Percentiles rank a stretch among this genome's conserved stretches.
Conservation (phyloP, 176 grass and related monocot genomes). For the Puya raimondii region DNA sequence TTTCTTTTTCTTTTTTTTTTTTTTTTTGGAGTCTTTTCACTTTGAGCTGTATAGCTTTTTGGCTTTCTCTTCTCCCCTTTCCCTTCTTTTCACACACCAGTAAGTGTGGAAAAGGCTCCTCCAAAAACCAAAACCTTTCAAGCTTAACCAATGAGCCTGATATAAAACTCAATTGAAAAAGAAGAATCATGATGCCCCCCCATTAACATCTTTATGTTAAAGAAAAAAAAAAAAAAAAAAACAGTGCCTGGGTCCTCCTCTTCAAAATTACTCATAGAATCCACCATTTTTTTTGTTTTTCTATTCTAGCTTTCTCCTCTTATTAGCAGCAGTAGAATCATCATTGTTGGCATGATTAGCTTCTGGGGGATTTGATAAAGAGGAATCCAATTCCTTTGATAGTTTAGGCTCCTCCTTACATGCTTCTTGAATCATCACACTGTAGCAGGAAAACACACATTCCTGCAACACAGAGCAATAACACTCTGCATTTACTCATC, state of each 20-base stretch:
- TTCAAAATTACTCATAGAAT: constrained; percentile 5
- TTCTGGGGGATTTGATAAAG: constrained; percentile 19
- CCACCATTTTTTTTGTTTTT: constrained; percentile 22
- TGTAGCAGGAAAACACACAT: constrained; percentile 93
- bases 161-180: constrained; percentile 30
- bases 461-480: constrained; percentile 48
- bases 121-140: constrained; percentile 51
- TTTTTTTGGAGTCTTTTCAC: not conserved
- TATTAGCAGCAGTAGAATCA: constrained; percentile 35
- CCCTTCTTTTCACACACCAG: constrained; percentile 22
- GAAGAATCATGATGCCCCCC: constrained; percentile 23
- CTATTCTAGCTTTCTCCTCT: constrained; percentile 51
- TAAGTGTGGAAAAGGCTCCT: constrained; percentile 38
- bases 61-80: constrained; percentile 26
- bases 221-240: constrained; percentile 24
- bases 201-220: constrained; percentile 15
- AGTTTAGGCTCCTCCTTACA: constrained; percentile 22
- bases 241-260: constrained; percentile 8
- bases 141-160: constrained; percentile 37
- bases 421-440: constrained; percentile 50
- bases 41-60: constrained; percentile 32
- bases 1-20: not conserved
- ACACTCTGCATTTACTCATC: constrained; percentile 28
- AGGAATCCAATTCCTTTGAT: constrained; percentile 42
- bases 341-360: constrained; percentile 25